Base-by-base conservation (phyloP, 2,329 filamentous ascomycete species). In the Apiospora phragmitis region DNA sequence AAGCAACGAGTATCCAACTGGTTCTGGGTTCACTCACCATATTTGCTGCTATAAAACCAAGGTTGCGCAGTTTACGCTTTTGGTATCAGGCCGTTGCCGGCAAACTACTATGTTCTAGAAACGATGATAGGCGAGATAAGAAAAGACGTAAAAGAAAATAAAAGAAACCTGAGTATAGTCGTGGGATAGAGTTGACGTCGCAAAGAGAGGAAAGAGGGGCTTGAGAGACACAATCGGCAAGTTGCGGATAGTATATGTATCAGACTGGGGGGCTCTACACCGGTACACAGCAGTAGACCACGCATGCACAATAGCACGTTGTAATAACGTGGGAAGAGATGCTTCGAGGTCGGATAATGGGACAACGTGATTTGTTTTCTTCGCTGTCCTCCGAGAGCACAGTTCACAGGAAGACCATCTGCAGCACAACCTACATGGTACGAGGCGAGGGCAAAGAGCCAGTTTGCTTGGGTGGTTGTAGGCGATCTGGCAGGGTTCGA, bases 301-400 rank as follows among this genome's bases (percentile, higher is more conserved):
- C 32, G 41, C 72, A 76, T 77, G 75, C 74, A 75, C 68, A 73
- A 73, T 73, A 74, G 75, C 69, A 75, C 71, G 72, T 73, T 77
- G 78, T 77, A 76, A 78, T 76, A 74, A 74, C 73, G 73, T 73
- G 65, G 70, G 66, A 35, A 45, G 38, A 55, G 29, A 42, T 35
- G 65, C 65, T 45, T 45, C 42, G 18, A 45, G 65, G 70, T 70
- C 68, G 69, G 69, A 71, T 74, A 71, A 72, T 71, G 67, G 72
- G 72, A 77, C 72, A 74, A 75, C 75, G 72, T 80, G 77, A 79
- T 79, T 78, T 78, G 77, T 74, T 76, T 76, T 75, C 68, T 72
- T 29, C n/a, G 75, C 26, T 65, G 70, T 71, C 26, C 41, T 59
- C 38, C 16, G 65, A 70, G 55, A 69, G 38, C 71, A 72, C 67